Base-by-base conservation (phyloP, 306 rosid species). In the Dalbergia cultrata region DNA sequence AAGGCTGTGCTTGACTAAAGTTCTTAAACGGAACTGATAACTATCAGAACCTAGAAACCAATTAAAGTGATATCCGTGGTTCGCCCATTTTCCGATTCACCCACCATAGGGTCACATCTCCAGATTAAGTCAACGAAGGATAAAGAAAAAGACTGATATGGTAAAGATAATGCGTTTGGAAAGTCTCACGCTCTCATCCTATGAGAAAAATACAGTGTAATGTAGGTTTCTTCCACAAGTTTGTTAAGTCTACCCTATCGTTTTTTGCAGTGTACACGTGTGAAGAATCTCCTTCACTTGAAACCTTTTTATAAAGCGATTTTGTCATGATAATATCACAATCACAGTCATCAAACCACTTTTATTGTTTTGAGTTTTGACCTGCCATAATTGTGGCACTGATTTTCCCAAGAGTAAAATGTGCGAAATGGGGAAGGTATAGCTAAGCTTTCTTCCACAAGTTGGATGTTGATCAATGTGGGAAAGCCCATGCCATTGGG, bases 101-200 rank as follows among this genome's bases (percentile, higher is more conserved):
- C 52, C 78, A 17, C 35, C 37, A 18, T 35, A 8, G 61, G 52
- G 71, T 70, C 77, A 61, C 57, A 73, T 75, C 65, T 13, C 1
- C 7, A 34, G 26, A 58, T 77, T 34, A 54, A 73, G 82, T 71
- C 86, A 83, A 72, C 44, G 13, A 66, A 31, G 34, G 58, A 83
- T 45, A 37, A n/a, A 50, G 14, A 50, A 74, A 79, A 14, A 22
- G 16, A 63, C n/a, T 19, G 44, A n/a, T 56, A 6, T 52, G 39
- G 18, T 65, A 7, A 1, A 47, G 53, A 69, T 63, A 34, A 37
- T 71, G 65, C 67, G 9, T 41, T 14, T 54, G 8, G 7, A 18
- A 49, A 64, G 56, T 50, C 43, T 47, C 53, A 8, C 7, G 1
- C 47, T 43, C 47, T 43, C 10, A 71, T 14, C 34, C 35, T 21